Percentiles rank a stretch among this genome's conserved stretches.
Conservation (phyloP, 2,329 filamentous ascomycete species). For the Ophiostoma fasciatum region DNA sequence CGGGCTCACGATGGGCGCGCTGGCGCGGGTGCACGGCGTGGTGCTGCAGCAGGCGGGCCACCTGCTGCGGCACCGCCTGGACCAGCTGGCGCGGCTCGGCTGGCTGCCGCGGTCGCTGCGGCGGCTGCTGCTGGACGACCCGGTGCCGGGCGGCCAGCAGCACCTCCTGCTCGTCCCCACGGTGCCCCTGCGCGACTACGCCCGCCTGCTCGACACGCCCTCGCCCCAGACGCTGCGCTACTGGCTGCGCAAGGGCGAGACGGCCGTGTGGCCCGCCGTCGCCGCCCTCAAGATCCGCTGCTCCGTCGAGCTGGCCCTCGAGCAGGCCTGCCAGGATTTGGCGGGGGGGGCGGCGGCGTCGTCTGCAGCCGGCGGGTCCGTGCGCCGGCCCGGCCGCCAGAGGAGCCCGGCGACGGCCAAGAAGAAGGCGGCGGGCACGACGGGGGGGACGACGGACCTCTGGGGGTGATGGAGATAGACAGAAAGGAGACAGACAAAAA, state of each 20-base stretch:
- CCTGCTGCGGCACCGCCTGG: conserved; percentile 53
- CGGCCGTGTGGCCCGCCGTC: conserved; percentile 82
- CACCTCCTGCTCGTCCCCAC: conserved; percentile 67
- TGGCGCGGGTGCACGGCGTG: conserved; percentile 33
- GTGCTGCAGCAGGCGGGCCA: conserved; percentile 5
- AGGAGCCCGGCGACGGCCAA: conserved; percentile 1
- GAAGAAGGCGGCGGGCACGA: neutral
- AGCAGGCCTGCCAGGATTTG: conserved; percentile 57
- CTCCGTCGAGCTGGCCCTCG: conserved; percentile 75
- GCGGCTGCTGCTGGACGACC: conserved; percentile 69
- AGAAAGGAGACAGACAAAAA: neutral
- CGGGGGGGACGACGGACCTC: too few relatives aligned
- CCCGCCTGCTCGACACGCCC: conserved; percentile 68
- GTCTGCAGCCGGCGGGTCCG: too few relatives aligned
- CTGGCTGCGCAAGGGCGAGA: conserved; percentile 75
- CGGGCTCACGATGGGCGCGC: conserved; percentile 28
- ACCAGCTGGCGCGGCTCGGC: conserved; percentile 65
- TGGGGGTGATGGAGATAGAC: neutral
- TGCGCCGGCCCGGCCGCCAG: neutral
- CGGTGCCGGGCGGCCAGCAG: conserved; percentile 42
- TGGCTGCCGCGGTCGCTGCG: conserved; percentile 55
- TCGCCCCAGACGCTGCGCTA: conserved; percentile 61
- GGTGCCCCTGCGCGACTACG: conserved; percentile 56
- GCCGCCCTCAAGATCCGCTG: conserved; percentile 69
- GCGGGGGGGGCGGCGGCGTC: neutral